Conservation (phyloP, 148 eudicot genomes). For the Chenopodium quinoa region DNA sequence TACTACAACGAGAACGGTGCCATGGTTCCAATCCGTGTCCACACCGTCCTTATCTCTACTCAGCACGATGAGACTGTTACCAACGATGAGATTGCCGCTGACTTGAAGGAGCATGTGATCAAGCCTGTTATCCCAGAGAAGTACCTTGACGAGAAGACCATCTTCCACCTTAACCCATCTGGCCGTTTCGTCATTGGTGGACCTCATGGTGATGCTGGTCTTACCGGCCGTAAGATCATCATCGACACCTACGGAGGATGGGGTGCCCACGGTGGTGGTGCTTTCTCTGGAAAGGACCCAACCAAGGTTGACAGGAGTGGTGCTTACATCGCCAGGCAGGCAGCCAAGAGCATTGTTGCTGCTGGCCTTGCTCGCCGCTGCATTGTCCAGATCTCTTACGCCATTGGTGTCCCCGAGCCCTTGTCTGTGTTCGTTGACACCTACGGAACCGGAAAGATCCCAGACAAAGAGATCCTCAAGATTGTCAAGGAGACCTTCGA, state of each 20-base stretch:
- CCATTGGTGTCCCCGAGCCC: conserved; percentile 53
- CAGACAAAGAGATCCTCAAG: conserved; percentile 44
- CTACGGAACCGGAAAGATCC: conserved; percentile 45
- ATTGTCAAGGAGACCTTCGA: conserved; percentile 51
- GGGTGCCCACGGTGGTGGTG: conserved; percentile 57
- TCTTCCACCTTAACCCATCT: conserved; percentile 57
- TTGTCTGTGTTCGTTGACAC: conserved; percentile 51
- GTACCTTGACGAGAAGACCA: conserved; percentile 57
- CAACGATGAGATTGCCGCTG: conserved; percentile 41
- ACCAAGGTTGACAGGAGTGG: conserved; percentile 56
- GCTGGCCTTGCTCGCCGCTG: conserved; percentile 50
- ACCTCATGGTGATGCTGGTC: conserved; percentile 53
- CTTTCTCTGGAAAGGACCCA: conserved; percentile 54
- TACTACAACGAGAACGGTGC: conserved; percentile 41
- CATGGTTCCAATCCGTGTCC: conserved; percentile 41
- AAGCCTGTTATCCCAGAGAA: conserved; percentile 49
- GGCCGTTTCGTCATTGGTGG: conserved; percentile 54
- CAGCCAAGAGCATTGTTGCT: conserved; percentile 55
- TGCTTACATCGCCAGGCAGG: conserved; percentile 48
- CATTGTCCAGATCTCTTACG: conserved; percentile 49
- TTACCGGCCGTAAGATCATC: conserved; percentile 54
- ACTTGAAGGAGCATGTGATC: conserved; percentile 47
- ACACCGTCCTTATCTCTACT: conserved; percentile 41
- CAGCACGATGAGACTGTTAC: conserved; percentile 43
- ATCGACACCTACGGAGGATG: conserved; percentile 53